Base-by-base conservation (phyloP, 108 stramenopile genomes). In the Nannochloropsis salina region DNA sequence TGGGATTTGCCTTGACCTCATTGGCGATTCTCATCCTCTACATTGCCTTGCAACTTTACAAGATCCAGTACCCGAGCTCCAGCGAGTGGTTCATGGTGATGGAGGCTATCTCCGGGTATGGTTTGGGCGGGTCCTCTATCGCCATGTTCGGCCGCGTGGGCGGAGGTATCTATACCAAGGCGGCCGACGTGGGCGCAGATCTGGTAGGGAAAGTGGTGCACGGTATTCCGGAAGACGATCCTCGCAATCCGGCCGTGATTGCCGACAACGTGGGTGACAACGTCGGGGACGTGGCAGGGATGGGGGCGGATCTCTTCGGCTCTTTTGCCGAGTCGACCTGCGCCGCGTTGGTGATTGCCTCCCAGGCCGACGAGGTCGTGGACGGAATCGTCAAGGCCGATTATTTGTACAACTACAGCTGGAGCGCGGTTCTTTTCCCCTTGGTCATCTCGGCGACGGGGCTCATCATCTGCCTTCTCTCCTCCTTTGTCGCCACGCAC, bases 231-330 rank as follows among this genome's bases (percentile, higher is more conserved):
- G 98, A 99, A 92, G 98, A 99, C 85, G 98, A 99, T 94, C 98
- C 98, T 42, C 94, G 97, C 82, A 99, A 99, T 93, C 98, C 98
- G 21, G 98, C 98, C 44, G 96, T 96, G 40, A 99, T 99, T 91
- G 98, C 98, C n/a, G 98, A 99, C 86, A 99, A 99, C 89, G 98
- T 99, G 41, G 98, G 98, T 51, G 98, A 99, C 92, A 99, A 99
- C 92, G 98, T 99, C 44, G 97, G 97, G 61, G 98, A 98, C 86
- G 96, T 98, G 40, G 98, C 98, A 81, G 97, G 97, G 88, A 99
- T 99, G 98, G 98, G 98, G 86, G 94, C 95, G 31, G 98, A 99
- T 94, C 92, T 99, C 21, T 99, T 99, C 87, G 98, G 97, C 87
- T 94, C 94, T 84, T 97, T 98, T 85, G 98, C 97, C 44, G 97